Evolutionary conservation across 768 basidiomycete species (phyloP).

Genomic region (Boletus reticuloceps): DNA sequence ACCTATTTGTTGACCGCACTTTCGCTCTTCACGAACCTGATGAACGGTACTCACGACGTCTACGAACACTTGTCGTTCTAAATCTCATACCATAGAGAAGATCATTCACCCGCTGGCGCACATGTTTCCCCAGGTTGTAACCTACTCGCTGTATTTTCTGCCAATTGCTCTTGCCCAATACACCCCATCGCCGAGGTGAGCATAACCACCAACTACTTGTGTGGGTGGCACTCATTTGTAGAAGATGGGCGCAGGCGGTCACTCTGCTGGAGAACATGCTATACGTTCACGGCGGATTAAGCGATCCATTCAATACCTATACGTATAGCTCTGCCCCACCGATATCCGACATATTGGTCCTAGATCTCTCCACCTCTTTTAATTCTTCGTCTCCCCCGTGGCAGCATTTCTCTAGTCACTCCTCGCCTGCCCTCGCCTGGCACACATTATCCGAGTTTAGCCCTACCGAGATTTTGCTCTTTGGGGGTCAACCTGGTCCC

Average conservation of each 20-base stretch:
- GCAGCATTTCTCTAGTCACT: conserved; percentile 50
- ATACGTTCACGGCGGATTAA: conserved; percentile 79
- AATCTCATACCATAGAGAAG: background rate
- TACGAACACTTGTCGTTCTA: conserved; percentile 6
- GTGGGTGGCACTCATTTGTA: conserved; percentile 5
- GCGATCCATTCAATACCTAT: conserved; percentile 63
- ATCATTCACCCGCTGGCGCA: background rate
- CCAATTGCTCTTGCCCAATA: conserved; percentile 21
- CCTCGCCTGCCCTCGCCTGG: conserved; percentile 69
- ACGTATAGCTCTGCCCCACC: conserved; percentile 76
- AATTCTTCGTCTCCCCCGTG: conserved; percentile 64
- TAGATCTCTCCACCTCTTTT: conserved; percentile 65
- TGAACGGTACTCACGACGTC: conserved; percentile 16
- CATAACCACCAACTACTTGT: background rate
- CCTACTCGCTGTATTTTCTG: conserved; percentile 12
- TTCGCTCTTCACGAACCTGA: conserved; percentile 10
- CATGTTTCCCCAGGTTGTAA: conserved; percentile 10
- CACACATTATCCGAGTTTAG: conserved; percentile 73
- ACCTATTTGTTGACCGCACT: background rate
- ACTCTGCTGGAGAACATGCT: conserved; percentile 57
- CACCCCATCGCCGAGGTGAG: conserved; percentile 26
- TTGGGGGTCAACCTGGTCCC: conserved; percentile 74
- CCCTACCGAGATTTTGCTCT: conserved; percentile 52
- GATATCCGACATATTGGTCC: conserved; percentile 63
- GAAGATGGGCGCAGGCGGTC: conserved; percentile 83